These are phyloP conservation scores for Aspergillus fumigatiaffinis DNA, from an alignment of 2,329 filamentous ascomycete genomes.

Conservation along the genomic window DNA sequence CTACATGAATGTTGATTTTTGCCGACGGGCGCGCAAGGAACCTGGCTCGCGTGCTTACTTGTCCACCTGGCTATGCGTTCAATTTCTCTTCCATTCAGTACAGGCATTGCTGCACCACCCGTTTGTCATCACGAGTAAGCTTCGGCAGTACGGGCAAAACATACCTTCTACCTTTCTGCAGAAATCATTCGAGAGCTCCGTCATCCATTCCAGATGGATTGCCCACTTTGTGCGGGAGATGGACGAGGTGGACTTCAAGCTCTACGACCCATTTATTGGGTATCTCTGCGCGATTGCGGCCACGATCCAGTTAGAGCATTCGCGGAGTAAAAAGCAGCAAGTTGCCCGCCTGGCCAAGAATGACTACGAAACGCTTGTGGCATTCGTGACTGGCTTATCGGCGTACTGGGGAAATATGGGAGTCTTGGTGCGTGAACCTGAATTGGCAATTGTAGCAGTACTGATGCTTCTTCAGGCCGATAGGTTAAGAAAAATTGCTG, in stretches of 20 bases:
- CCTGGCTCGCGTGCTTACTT: conserved; percentile 19
- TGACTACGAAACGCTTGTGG: conserved; percentile 19
- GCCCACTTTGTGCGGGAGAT: conserved; percentile 22
- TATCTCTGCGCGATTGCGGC: conserved; percentile 26
- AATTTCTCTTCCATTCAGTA: conserved; percentile 24
- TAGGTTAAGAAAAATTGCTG: conserved; percentile 18
- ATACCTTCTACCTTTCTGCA: conserved; percentile 24
- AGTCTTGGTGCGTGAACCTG: conserved; percentile 12
- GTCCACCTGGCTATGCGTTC: conserved; percentile 24
- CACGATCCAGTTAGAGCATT: conserved; percentile 26
- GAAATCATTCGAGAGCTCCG: conserved; percentile 25
- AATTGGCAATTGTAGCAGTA: too few species aligned
- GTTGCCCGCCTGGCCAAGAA: conserved; percentile 20
- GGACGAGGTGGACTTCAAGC: conserved; percentile 17
- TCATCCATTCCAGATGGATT: conserved; percentile 27
- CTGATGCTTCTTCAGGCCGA: conserved; percentile 9
- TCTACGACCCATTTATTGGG: conserved; percentile 24
- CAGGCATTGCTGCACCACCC: conserved; percentile 24
- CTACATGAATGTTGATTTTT: conserved; percentile 25
- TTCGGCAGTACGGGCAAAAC: conserved; percentile 20
- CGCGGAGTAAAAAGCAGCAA: conserved; percentile 21
- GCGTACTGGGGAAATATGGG: conserved; percentile 19
- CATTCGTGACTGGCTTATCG: conserved; percentile 19
- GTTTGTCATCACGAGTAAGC: conserved; percentile 25
- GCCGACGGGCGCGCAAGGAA: conserved; percentile 19